Evolutionary conservation across 805 yeast genomes (phyloP), one percentile per base, ranked within the genome.

Genomic region (Saturnispora bothae): DNA sequence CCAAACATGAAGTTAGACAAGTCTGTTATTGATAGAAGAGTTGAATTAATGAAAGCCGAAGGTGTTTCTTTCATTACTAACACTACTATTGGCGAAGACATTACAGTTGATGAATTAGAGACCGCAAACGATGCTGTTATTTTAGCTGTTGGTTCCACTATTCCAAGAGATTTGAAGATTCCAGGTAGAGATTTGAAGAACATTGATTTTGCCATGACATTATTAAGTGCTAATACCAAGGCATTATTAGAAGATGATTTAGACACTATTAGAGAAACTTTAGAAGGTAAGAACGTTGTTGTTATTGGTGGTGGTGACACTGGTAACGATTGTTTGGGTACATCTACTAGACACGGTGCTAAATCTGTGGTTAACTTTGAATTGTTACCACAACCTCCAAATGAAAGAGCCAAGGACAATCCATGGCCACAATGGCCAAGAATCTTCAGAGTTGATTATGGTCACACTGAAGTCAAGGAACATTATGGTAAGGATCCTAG

Each of bases 371-470:
- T 78, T 47, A 89, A 89, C 72, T 92, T 89, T 60, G 98, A 89
- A 67, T 71, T 89, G 58, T 69, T 89, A 51, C 98, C 98, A 42
- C 77, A 80, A 51, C 98, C 98, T 46, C 83, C 96, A 27, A 70
- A 70, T 22, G 71, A 74, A 42, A 76, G 96, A 60, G 81, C 88
- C 33, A 83, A 77, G 64, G 96, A 92, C 64, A 89, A 89, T 64
- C 97, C 98, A 62, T 89, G 98, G 98, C 98, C 98, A 31, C 98
- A 89, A 66, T 89, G 97, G 97, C 97, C 98, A 50, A 73, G 96
- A 59, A 76, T 92, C 53, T 89, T 92, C 81, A 76, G 97, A 56
- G 94, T 89, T 43, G 98, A 89, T 66, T 89, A 89, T 57, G 98
- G 98, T 50, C 98, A 89, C 64, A 72, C 88, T 47, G 98, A 89